phyloP scores from a whole-genome alignment of 2,329 filamentous ascomycete genomes.

The Epichloe scottii region DNA sequence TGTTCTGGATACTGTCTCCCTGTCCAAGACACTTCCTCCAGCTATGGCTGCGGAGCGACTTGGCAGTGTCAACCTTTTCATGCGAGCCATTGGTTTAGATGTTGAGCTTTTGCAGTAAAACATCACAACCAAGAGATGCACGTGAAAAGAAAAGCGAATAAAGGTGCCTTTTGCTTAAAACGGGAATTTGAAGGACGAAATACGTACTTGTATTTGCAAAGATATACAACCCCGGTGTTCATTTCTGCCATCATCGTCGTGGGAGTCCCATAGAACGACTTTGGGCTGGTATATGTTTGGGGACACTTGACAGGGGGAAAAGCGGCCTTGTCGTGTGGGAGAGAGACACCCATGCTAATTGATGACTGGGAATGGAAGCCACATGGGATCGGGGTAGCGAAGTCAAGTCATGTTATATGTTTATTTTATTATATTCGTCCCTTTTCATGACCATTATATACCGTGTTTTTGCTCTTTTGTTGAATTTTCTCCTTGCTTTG shows the following conservation, averaged over 20 bases:
- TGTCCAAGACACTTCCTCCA: conserved; percentile 78
- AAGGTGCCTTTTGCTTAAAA: conserved; percentile 3
- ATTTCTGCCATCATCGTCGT: neutral
- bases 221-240: neutral
- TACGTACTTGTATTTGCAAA: conserved; percentile 1
- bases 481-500: neutral
- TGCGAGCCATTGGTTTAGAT: conserved; percentile 97
- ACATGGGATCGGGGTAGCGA: neutral
- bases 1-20: conserved; percentile 85
- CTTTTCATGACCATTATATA: neutral
- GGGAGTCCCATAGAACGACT: neutral
- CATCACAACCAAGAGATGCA: neutral
- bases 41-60: conserved; percentile 76
- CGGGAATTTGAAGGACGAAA: neutral
- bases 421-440: neutral
- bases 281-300: conserved; percentile 6
- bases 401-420: neutral
- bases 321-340: neutral
- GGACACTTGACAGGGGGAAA: neutral
- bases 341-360: neutral
- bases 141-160: neutral
- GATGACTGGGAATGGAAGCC: neutral
- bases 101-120: conserved; percentile 54
- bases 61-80: conserved; percentile 92
- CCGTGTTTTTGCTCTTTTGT: neutral